These are phyloP conservation scores for Leucogyrophana mollusca DNA, from an alignment of 768 basidiomycete species.

Conservation along the genomic window DNA sequence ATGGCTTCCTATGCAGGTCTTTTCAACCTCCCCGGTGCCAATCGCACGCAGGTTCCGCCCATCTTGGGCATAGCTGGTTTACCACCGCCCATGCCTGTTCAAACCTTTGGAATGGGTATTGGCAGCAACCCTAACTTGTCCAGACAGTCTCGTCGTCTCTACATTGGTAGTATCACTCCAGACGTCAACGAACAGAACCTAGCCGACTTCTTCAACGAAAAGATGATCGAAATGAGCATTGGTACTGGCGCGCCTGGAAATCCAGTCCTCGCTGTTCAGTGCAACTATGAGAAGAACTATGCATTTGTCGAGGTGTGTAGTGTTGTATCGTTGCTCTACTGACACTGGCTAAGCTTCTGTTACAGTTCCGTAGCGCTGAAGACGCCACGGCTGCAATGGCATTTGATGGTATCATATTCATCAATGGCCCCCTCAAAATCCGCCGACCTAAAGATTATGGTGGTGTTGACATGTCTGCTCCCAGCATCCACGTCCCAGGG, in stretches of 20 bases:
- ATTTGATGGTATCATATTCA: constrained; percentile 96
- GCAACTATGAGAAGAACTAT: constrained; percentile 99
- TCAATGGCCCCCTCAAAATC: constrained; percentile 94
- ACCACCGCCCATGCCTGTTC: constrained; percentile 80
- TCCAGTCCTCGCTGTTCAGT: constrained; percentile 89
- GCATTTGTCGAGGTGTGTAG: constrained; percentile 90
- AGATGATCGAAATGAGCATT: constrained; percentile 92
- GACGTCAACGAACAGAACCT: constrained; percentile 93
- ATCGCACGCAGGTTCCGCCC: constrained; percentile 82
- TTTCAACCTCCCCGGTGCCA: constrained; percentile 95
- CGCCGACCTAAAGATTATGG: constrained; percentile 97
- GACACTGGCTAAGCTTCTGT: constrained; percentile 8
- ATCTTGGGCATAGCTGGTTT: constrained; percentile 80
- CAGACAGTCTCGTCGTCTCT: constrained; percentile 91
- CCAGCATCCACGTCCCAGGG: constrained; percentile 84
- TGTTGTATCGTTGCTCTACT: background rate
- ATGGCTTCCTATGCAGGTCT: constrained; percentile 54
- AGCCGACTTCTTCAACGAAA: constrained; percentile 91
- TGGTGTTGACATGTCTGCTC: constrained; percentile 62
- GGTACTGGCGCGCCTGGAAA: constrained; percentile 84
- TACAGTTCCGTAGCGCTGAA: constrained; percentile 95
- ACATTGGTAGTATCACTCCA: constrained; percentile 95
- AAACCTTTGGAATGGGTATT: constrained; percentile 84
- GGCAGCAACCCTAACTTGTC: constrained; percentile 86
- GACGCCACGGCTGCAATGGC: constrained; percentile 97